These are phyloP conservation scores for Tremellales sp. DNA, from an alignment of 1,284 basidiomycete genomes.

Conservation along the genomic window DNA sequence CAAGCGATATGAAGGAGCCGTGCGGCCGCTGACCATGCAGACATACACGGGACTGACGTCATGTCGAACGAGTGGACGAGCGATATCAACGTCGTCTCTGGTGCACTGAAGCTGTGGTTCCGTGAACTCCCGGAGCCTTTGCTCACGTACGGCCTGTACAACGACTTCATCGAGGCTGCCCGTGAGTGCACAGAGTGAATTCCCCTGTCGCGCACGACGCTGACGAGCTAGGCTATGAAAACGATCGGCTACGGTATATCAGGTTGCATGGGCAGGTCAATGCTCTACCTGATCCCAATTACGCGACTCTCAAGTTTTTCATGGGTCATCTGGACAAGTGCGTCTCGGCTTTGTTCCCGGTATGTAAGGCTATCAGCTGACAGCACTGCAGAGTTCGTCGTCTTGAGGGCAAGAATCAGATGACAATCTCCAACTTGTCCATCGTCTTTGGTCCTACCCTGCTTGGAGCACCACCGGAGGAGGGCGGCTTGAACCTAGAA, in stretches of 20 bases:
- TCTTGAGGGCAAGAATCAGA: conserved; percentile 75
- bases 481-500: conserved; percentile 52
- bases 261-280: conserved; percentile 95
- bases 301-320: conserved; percentile 93
- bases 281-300: conserved; percentile 95
- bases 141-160: conserved; percentile 76
- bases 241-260: conserved; percentile 88
- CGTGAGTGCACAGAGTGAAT: conserved; percentile 56
- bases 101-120: conserved; percentile 93
- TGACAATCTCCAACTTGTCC: conserved; percentile 88
- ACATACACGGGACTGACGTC: conserved; percentile 77
- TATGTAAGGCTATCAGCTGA: not conserved
- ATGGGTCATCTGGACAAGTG: conserved; percentile 89
- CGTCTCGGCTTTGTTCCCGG: conserved; percentile 22
- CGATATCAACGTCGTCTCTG: conserved; percentile 94
- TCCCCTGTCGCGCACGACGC: conserved; percentile 1
- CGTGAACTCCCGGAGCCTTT: conserved; percentile 93
- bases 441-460: conserved; percentile 98
- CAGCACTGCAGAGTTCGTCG: conserved; percentile 71
- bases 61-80: conserved; percentile 83
- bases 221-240: conserved; percentile 72
- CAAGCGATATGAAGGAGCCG: not conserved
- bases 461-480: conserved; percentile 60
- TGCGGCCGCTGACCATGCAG: conserved; percentile 51
- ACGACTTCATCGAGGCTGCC: conserved; percentile 90